Evolutionary conservation across 2,329 filamentous ascomycete genomes (phyloP).

Genomic region (Botrytis paeoniae): DNA sequence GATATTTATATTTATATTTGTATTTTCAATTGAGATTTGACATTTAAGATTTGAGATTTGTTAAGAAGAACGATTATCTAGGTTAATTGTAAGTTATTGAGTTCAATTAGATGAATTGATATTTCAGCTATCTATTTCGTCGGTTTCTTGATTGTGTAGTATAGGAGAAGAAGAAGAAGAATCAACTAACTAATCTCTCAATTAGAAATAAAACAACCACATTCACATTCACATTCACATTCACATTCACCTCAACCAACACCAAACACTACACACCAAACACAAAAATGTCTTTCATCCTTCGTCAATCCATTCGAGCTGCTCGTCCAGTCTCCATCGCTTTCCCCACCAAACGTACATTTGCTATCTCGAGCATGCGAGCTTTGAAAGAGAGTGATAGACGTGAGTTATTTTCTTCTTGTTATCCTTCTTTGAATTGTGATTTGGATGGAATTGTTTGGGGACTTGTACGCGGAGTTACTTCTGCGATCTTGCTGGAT

Average conservation of each 20-base stretch:
- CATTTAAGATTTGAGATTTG: background rate
- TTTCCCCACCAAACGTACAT: slow-evolving; percentile 20
- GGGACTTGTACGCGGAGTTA: background rate
- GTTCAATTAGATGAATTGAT: background rate
- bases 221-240: background rate
- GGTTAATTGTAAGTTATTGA: background rate
- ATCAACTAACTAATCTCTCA: background rate
- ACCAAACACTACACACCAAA: background rate
- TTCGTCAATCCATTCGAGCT: slow-evolving; percentile 26
- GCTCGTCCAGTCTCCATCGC: slow-evolving; percentile 19
- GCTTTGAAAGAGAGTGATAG: slow-evolving; percentile 36
- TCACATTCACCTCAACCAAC: background rate
- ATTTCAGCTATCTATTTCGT: background rate
- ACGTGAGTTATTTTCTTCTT: slow-evolving; percentile 28
- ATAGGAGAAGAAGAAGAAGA: background rate
- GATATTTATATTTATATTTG: background rate
- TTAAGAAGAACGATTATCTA: background rate
- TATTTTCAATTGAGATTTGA: background rate
- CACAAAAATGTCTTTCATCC: slow-evolving; percentile 34
- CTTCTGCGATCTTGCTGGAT: background rate
- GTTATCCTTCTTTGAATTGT: background rate
- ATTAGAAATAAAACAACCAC: background rate
- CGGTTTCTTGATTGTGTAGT: background rate
- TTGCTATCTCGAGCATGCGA: slow-evolving; percentile 25
- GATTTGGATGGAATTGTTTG: background rate